Evolutionary conservation across 169 alveolate genomes (phyloP).

Genomic region (Miamiensis avidus): DNA sequence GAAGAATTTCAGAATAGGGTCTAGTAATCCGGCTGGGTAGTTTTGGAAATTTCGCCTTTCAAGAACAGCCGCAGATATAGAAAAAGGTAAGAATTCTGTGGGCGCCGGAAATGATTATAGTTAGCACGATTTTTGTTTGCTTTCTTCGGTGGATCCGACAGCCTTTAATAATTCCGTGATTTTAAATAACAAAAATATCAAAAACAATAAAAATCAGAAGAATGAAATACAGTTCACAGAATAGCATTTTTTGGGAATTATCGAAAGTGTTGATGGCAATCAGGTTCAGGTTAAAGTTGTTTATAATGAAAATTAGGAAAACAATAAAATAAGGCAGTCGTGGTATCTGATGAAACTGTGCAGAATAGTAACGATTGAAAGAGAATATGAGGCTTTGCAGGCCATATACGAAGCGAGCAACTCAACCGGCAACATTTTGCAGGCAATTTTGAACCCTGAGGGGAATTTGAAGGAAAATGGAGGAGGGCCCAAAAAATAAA

Average conservation of each 20-base stretch:
- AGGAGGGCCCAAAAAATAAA: background rate
- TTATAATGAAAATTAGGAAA: constrained; percentile 9
- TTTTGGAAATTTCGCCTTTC: background rate
- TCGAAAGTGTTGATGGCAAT: constrained; percentile 20
- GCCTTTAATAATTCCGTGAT: no score
- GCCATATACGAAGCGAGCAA: background rate
- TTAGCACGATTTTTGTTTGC: background rate
- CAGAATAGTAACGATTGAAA: constrained; percentile 24
- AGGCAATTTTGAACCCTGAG: constrained; percentile 4
- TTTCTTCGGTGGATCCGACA: background rate
- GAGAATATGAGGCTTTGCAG: constrained; percentile 17
- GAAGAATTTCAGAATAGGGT: background rate
- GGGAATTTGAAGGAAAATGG: background rate
- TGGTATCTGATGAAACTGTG: constrained; percentile 22
- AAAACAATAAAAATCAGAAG: no score
- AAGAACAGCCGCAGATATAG: background rate
- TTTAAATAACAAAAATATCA: no score
- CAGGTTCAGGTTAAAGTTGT: constrained; percentile 13
- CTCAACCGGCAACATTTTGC: no score
- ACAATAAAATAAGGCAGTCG: background rate
- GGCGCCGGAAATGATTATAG: background rate
- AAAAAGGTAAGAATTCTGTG: background rate
- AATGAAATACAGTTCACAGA: no score
- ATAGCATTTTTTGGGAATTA: constrained; percentile 23
- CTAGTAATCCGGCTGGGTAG: background rate